Evolutionary conservation across 495 filamentous ascomycete genomes (phyloP).

Genomic region (Penicillium soppii): DNA sequence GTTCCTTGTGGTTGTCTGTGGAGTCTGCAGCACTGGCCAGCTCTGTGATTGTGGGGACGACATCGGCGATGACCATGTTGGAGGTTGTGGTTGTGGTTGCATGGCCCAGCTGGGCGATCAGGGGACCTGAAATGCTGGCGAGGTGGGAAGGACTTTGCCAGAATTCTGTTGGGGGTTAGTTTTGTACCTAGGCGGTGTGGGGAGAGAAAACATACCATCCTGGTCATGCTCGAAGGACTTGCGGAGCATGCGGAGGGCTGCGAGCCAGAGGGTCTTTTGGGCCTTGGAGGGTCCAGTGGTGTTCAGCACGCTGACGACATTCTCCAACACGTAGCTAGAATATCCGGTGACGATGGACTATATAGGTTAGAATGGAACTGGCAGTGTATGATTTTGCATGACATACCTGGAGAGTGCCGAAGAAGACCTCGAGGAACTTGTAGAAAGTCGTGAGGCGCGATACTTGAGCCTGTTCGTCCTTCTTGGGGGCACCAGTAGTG

Average conservation of each 20-base stretch:
- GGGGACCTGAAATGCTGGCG: slow-evolving; percentile 60
- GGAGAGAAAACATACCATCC: slow-evolving; percentile 46
- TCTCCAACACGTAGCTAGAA: slow-evolving; percentile 78
- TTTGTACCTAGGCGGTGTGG: not conserved
- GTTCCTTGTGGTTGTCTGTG: slow-evolving; percentile 81
- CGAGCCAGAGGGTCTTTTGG: slow-evolving; percentile 58
- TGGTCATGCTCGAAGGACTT: slow-evolving; percentile 80
- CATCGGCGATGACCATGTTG: slow-evolving; percentile 43
- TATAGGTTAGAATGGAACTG: not conserved
- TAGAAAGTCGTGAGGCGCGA: slow-evolving; percentile 70
- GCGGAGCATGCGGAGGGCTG: slow-evolving; percentile 64
- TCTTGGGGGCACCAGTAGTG: slow-evolving; percentile 52
- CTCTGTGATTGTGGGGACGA: slow-evolving; percentile 64
- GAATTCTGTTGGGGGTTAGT: slow-evolving; percentile 51
- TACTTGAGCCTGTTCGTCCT: slow-evolving; percentile 52
- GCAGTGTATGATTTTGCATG: not conserved
- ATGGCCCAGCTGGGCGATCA: slow-evolving; percentile 66
- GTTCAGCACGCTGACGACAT: slow-evolving; percentile 61
- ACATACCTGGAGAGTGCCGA: slow-evolving; percentile 72
- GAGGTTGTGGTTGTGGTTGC: slow-evolving; percentile 42
- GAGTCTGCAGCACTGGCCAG: slow-evolving; percentile 76
- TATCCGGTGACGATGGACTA: slow-evolving; percentile 91
- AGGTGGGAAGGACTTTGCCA: slow-evolving; percentile 93
- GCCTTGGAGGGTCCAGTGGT: slow-evolving; percentile 46
- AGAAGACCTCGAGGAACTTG: slow-evolving; percentile 75